phyloP scores from a whole-genome alignment of 2,329 filamentous ascomycete genomes.

The Calonectria henricotiae region DNA sequence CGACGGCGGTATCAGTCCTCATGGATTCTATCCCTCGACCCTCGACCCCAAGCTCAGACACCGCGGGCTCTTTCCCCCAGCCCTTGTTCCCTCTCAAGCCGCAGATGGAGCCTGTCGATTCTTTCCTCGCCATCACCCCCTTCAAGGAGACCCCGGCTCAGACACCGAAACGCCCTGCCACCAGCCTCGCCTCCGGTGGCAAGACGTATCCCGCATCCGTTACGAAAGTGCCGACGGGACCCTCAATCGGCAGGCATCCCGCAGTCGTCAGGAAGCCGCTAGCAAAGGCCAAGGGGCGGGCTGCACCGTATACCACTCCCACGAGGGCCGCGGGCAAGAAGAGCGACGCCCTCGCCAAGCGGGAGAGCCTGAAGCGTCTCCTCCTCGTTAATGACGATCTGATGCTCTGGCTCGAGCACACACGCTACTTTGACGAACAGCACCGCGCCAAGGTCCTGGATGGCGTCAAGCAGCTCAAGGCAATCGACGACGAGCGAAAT shows the following conservation, averaged over 20 bases:
- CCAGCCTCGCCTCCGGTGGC: not conserved
- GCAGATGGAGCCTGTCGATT: no score
- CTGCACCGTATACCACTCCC: not conserved
- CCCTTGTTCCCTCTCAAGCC: not conserved
- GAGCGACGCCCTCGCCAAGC: not conserved
- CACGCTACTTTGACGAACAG: not conserved
- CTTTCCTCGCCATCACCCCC: not conserved
- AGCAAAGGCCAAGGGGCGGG: not conserved
- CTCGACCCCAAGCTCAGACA: not conserved
- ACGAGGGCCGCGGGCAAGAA: not conserved
- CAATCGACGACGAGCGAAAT: constrained; percentile 10
- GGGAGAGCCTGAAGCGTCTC: not conserved
- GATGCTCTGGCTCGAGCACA: constrained; percentile 11
- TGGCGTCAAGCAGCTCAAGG: constrained; percentile 7
- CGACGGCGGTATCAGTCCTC: not conserved
- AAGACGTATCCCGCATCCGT: not conserved
- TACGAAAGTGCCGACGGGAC: not conserved
- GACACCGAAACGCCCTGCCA: not conserved
- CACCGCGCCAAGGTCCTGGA: constrained; percentile 2
- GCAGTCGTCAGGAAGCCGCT: not conserved
- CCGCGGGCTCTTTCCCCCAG: not conserved
- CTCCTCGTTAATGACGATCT: not conserved
- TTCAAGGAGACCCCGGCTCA: not conserved
- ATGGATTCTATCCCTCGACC: not conserved
- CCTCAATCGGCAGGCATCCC: not conserved